These are phyloP conservation scores for Penicillium rolfsii DNA, from an alignment of 2,329 filamentous ascomycete species.

Conservation along the genomic window DNA sequence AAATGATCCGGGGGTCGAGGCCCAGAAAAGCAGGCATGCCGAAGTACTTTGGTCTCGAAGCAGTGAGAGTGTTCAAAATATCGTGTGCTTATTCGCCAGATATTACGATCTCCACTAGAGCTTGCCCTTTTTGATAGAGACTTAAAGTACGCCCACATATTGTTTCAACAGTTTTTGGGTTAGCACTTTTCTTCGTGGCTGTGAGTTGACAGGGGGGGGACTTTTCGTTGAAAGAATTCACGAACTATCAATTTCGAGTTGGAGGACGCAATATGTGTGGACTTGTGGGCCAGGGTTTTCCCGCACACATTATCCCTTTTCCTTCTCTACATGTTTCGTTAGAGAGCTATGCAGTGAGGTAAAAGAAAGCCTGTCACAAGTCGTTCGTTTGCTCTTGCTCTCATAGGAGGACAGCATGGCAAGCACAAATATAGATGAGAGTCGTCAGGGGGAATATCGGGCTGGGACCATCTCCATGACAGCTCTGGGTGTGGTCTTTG, in stretches of 20 bases:
- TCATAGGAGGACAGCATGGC: background rate
- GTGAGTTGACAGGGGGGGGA: background rate
- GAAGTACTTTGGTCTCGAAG: background rate
- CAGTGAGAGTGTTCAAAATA: background rate
- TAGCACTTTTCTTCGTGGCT: background rate
- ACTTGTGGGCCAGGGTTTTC: background rate
- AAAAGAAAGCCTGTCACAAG: background rate
- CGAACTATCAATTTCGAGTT: background rate
- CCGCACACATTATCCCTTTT: background rate
- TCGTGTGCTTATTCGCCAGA: background rate
- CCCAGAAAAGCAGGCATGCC: background rate
- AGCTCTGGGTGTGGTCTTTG: conserved; percentile 16
- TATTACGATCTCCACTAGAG: background rate
- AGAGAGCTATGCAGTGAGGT: background rate
- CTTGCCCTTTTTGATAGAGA: background rate
- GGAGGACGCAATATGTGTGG: background rate
- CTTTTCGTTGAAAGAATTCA: background rate
- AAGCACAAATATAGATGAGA: conserved; percentile 4
- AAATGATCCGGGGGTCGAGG: background rate
- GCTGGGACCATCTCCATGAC: conserved; percentile 18
- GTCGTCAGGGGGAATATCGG: conserved; percentile 12
- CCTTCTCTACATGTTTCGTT: background rate
- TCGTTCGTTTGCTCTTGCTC: background rate
- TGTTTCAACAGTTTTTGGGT: background rate
- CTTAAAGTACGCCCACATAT: background rate